Evolutionary conservation across 768 basidiomycete species (phyloP).

Genomic region (Macrolepiota dolichaula): DNA sequence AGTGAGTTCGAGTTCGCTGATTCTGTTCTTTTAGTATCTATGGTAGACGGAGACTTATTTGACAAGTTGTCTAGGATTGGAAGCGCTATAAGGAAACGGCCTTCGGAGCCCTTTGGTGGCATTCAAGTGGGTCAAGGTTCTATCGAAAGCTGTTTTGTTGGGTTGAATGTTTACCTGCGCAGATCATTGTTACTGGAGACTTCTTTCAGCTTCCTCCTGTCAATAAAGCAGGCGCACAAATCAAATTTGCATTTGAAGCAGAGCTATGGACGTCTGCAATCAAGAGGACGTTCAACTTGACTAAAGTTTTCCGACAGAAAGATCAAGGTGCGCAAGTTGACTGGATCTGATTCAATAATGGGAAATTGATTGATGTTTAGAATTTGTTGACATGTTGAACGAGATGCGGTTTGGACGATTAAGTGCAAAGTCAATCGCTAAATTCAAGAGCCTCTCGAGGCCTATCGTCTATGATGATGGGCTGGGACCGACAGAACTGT

Average conservation of each 20-base stretch:
- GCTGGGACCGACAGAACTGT: constrained; percentile 90
- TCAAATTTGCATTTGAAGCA: constrained; percentile 94
- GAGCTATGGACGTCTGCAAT: constrained; percentile 71
- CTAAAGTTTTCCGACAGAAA: constrained; percentile 92
- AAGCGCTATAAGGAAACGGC: constrained; percentile 50
- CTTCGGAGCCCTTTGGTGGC: constrained; percentile 80
- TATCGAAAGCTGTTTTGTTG: not conserved
- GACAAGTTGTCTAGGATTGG: constrained; percentile 85
- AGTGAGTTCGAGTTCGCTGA: not conserved
- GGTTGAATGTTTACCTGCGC: constrained; percentile 1
- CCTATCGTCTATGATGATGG: constrained; percentile 76
- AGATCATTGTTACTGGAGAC: constrained; percentile 93
- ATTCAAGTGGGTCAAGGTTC: constrained; percentile 62
- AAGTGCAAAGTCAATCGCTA: constrained; percentile 56
- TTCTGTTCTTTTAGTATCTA: constrained; percentile 66
- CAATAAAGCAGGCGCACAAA: constrained; percentile 47
- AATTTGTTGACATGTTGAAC: constrained; percentile 94
- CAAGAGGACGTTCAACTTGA: constrained; percentile 84
- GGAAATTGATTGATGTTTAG: constrained; percentile 31
- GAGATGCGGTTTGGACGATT: constrained; percentile 94
- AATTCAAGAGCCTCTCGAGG: constrained; percentile 70
- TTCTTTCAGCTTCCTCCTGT: constrained; percentile 99
- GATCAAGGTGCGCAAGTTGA: constrained; percentile 65
- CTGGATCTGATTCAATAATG: not conserved
- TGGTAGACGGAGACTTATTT: constrained; percentile 92